phyloP scores from a whole-genome alignment of 2,329 filamentous ascomycete species.

The Scytalidium sp. region DNA sequence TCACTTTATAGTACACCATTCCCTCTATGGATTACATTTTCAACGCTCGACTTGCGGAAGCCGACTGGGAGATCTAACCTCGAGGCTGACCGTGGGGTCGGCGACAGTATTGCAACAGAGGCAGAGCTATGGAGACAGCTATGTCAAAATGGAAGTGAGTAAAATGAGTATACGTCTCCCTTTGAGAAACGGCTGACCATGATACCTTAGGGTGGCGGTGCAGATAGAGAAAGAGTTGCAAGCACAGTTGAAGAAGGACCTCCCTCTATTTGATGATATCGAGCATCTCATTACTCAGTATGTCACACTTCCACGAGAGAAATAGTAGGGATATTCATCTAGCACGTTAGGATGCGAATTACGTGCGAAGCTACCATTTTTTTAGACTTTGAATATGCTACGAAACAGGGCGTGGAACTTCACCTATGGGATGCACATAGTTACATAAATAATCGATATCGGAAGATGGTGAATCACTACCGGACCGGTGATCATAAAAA shows the following conservation, averaged over 20 bases:
- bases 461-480: conserved; percentile 61
- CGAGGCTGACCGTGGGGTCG: conserved; percentile 48
- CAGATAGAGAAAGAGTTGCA: conserved; percentile 46
- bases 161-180: conserved; percentile 1
- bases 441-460: conserved; percentile 74
- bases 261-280: conserved; percentile 45
- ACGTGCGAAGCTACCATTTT: conserved; percentile 72
- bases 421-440: conserved; percentile 78
- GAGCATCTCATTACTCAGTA: conserved; percentile 29
- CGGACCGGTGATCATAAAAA: conserved; percentile 39
- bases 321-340: conserved; percentile 1
- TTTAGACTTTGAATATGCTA: conserved; percentile 65
- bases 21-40: conserved; percentile 23
- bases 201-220: conserved; percentile 32
- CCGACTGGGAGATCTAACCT: conserved; percentile 56
- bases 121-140: conserved; percentile 26
- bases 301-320: conserved; percentile 6
- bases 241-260: conserved; percentile 42
- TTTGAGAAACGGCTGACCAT: conserved; percentile 12
- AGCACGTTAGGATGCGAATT: conserved; percentile 32
- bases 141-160: conserved; percentile 52
- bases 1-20: neutral
- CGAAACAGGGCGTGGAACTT: conserved; percentile 61
- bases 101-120: conserved; percentile 8
- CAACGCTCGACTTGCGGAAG: conserved; percentile 24